Evolutionary conservation across 2,329 filamentous ascomycete species (phyloP).

Genomic region (Gyromitra esculenta): DNA sequence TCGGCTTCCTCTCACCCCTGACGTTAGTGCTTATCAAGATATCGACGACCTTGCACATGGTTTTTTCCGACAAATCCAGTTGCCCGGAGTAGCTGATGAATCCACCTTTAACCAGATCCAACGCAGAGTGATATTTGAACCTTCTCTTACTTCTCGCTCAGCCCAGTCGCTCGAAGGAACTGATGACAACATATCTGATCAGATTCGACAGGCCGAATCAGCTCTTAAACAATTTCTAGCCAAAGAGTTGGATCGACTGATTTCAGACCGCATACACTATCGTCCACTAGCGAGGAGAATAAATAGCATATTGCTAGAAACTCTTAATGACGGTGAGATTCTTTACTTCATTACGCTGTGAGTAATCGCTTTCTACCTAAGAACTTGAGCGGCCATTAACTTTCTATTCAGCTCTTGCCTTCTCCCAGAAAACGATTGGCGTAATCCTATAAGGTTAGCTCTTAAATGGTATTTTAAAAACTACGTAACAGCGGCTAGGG

Average conservation of each 20-base stretch:
- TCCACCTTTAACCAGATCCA: no score
- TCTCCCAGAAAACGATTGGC: not conserved
- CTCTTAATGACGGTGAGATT: not conserved
- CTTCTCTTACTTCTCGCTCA: not conserved
- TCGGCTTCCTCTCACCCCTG: not conserved
- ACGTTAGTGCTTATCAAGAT: not conserved
- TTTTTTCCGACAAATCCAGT: no score
- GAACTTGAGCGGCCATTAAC: not conserved
- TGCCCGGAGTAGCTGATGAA: no score
- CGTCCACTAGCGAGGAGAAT: not conserved
- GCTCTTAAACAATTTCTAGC: not conserved
- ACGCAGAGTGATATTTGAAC: no score
- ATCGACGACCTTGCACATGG: no score
- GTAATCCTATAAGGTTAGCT: not conserved
- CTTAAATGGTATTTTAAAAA: not conserved
- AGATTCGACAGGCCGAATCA: not conserved
- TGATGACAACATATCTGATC: not conserved
- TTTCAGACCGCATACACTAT: not conserved
- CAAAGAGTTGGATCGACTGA: not conserved
- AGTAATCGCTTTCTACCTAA: not conserved
- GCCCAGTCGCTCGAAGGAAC: not conserved
- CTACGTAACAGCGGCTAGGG: not conserved
- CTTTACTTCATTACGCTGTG: not conserved
- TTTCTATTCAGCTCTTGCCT: not conserved
- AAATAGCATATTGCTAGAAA: not conserved